Conservation (phyloP, 2,329 filamentous ascomycete genomes). For the Colletotrichum brevisporum region DNA sequence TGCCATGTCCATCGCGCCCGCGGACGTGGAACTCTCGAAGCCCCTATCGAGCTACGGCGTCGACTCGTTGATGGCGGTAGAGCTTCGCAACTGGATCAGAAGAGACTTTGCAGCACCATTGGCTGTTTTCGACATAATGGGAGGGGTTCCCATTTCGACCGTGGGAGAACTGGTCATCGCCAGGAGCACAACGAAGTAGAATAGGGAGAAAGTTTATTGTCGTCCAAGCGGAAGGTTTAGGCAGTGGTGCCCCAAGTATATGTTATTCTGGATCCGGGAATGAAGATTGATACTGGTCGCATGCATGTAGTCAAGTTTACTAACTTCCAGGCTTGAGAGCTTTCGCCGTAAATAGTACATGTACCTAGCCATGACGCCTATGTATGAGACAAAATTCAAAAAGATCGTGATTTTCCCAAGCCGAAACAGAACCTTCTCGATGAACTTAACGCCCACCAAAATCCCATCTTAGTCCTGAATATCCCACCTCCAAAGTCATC, state of each 20-base stretch:
- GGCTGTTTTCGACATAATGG: slow-evolving; percentile 30
- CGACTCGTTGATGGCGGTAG: slow-evolving; percentile 50
- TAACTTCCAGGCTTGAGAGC: too few relatives aligned
- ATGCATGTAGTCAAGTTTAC: too few relatives aligned
- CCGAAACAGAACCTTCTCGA: slow-evolving; percentile 46
- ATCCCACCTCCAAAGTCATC: slow-evolving; percentile 47
- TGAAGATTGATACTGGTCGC: too few relatives aligned
- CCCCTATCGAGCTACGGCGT: slow-evolving; percentile 45
- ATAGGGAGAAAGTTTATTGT: too few relatives aligned
- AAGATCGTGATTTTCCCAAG: slow-evolving; percentile 3
- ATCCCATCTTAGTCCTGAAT: slow-evolving; percentile 50
- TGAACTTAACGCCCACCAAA: slow-evolving; percentile 47
- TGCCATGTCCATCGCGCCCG: slow-evolving; percentile 19
- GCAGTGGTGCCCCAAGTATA: too few relatives aligned
- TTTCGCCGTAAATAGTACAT: too few relatives aligned
- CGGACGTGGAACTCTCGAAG: slow-evolving; percentile 44
- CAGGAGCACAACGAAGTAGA: neutral
- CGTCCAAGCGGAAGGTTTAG: too few relatives aligned
- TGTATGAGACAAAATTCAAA: too few relatives aligned
- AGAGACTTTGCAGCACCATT: slow-evolving; percentile 45
- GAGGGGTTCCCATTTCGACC: neutral
- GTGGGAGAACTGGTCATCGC: neutral
- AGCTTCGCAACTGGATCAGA: slow-evolving; percentile 48
- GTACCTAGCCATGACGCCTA: too few relatives aligned
- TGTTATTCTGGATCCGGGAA: too few relatives aligned